phyloP scores from a whole-genome alignment of 805 yeast genomes.

The Myxozyma sirexii region DNA sequence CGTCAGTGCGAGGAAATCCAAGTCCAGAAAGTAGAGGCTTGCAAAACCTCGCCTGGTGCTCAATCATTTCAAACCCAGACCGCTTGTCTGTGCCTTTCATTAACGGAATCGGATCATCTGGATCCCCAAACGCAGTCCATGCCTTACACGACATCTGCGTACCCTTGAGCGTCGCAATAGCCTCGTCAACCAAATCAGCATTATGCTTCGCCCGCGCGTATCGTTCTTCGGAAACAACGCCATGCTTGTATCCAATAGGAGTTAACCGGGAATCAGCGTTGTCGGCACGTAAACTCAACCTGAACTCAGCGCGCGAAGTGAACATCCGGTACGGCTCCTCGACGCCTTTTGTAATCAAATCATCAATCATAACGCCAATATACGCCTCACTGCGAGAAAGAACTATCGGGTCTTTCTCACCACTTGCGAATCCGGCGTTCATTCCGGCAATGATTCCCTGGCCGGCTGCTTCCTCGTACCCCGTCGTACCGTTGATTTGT shows the following conservation, averaged over 20 bases:
- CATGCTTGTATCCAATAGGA: conserved; percentile 61
- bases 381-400: conserved; percentile 82
- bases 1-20: conserved; percentile 46
- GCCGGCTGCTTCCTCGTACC: conserved; percentile 98
- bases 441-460: conserved; percentile 96
- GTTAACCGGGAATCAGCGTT: conserved; percentile 91
- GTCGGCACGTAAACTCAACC: conserved; percentile 88
- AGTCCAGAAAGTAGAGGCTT: conserved; percentile 39
- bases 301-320: conserved; percentile 91
- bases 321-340: conserved; percentile 98
- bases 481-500: conserved; percentile 98
- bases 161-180: conserved; percentile 51
- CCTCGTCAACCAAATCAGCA: conserved; percentile 48
- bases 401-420: conserved; percentile 50
- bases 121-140: conserved; percentile 56
- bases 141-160: conserved; percentile 55
- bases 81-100: conserved; percentile 58
- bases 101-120: conserved; percentile 43
- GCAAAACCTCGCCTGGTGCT: conserved; percentile 50
- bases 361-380: conserved; percentile 91
- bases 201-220: conserved; percentile 55
- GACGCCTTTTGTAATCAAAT: conserved; percentile 91
- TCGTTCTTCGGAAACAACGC: conserved; percentile 66
- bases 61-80: conserved; percentile 71
- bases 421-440: conserved; percentile 74